A percentile compares a stretch with the other conserved stretches of the same genome.
Conservation (phyloP, 108 stramenopile genomes). For the Ochromonas danica region DNA sequence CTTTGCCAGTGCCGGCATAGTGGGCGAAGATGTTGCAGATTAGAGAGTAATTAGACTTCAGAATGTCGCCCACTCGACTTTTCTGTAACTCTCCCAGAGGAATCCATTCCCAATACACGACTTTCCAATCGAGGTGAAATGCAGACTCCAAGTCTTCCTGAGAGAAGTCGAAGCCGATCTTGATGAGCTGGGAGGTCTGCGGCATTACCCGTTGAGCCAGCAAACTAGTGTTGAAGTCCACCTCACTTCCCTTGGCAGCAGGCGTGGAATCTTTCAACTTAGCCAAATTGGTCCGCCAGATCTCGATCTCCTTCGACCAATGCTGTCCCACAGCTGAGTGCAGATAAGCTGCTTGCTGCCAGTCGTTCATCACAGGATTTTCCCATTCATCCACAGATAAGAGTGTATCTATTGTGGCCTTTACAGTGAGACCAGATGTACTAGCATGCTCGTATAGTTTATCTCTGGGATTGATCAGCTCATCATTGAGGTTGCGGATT, state of each 20-base stretch:
- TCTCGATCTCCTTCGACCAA: not conserved
- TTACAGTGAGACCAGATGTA: not conserved
- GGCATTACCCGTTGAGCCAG: not conserved
- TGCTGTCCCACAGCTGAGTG: not conserved
- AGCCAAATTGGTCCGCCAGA: too few relatives aligned
- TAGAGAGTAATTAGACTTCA: slow-evolving; percentile 3
- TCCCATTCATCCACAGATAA: slow-evolving; percentile 10
- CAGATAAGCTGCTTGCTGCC: not conserved
- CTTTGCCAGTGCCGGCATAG: not conserved
- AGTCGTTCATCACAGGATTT: slow-evolving; percentile 12
- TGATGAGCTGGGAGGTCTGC: not conserved
- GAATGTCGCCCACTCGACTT: not conserved
- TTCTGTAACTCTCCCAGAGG: not conserved
- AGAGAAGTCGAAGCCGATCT: not conserved
- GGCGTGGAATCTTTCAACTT: too few relatives aligned
- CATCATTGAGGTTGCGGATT: not conserved
- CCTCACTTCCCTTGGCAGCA: too few relatives aligned
- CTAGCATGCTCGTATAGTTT: not conserved
- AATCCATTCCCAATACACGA: not conserved
- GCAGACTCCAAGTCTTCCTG: not conserved
- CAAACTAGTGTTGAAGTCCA: not conserved
- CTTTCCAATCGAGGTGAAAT: not conserved
- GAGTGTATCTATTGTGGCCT: not conserved
- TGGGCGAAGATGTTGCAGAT: slow-evolving; percentile 3
- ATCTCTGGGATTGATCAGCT: slow-evolving; percentile 7